Conservation (phyloP, 441 rosid genomes). For the Erysimum cheiri region DNA sequence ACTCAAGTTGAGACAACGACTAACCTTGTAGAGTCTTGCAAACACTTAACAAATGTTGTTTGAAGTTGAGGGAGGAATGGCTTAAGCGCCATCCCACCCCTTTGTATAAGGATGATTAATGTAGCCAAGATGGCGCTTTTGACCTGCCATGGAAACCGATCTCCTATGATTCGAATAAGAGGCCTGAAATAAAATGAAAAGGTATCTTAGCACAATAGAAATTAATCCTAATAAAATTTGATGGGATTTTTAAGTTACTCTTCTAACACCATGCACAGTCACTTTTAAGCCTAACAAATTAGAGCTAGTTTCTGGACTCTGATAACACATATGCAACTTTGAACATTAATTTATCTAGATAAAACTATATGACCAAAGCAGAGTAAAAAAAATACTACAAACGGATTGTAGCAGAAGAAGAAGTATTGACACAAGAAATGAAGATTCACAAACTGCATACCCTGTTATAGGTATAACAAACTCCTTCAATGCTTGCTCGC, state of each 20-base stretch:
- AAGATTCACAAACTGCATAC: slow-evolving; percentile 52
- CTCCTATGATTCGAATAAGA: slow-evolving; percentile 95
- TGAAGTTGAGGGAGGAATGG: slow-evolving; percentile 99
- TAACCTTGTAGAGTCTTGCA: slow-evolving; percentile 95
- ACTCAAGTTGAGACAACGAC: slow-evolving; percentile 29
- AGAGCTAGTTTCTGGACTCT: slow-evolving; percentile 6
- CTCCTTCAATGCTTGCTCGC: slow-evolving; percentile 89
- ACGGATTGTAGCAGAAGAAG: slow-evolving; percentile 4
- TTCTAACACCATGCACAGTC: slow-evolving; percentile 4
- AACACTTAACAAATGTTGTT: slow-evolving; percentile 94
- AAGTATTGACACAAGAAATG: slow-evolving; percentile 22
- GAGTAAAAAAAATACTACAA: slow-evolving; percentile 10
- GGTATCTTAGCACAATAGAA: slow-evolving; percentile 18
- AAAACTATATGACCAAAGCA: slow-evolving; percentile 15
- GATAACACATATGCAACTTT: slow-evolving; percentile 11
- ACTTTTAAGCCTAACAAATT: neutral
- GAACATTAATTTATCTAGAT: slow-evolving; percentile 18
- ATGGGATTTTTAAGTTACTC: neutral
- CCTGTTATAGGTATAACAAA: slow-evolving; percentile 98
- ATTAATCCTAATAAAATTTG: neutral
- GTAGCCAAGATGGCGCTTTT: slow-evolving; percentile 97
- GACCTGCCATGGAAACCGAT: slow-evolving; percentile 99
- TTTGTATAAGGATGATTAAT: slow-evolving; percentile 77
- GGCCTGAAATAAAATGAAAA: slow-evolving; percentile 68
- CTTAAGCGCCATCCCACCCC: slow-evolving; percentile 90